Base-by-base conservation (phyloP, 148 eudicot genomes). In the Suaeda aralocaspica region DNA sequence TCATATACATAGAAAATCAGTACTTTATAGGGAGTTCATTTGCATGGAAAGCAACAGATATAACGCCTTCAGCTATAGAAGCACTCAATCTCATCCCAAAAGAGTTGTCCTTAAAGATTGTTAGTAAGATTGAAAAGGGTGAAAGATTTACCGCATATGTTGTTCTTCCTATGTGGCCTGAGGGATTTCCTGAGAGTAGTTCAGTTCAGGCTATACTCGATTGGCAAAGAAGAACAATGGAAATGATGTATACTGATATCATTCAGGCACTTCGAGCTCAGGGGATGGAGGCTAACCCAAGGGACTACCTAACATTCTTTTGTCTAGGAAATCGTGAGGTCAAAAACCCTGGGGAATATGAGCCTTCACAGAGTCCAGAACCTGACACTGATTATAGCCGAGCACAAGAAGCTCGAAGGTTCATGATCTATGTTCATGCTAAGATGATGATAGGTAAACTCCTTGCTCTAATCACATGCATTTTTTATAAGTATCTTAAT, bases 381-480 rank as follows among this genome's bases (percentile, higher is more conserved):
- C 75, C 74, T 26, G 74, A 68, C n/a, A 71, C 77, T 9, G 78
- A 74, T 67, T 82, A 84, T 26, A 64, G 64, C 34, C 62, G 71
- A 12, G 85, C 87, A 55, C 87, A 84, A 41, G 68, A 31, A 21
- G 64, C 78, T 34, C 49, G 87, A 53, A 48, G 87, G 53, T 84
- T 84, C 79, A 78, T 82, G 85, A 82, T 82, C 65, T 82, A 82
- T 79, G 82, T 82, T 57, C 85, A 84, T 79, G 85, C 87, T 72
- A 84, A 84, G 60, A 82, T 69, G 83, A 84, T 84, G 87, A 84
- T 84, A 79, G 87, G 87, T 84, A 77, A n/a, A n/a, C n/a, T n/a
- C n/a, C n/a, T n/a, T n/a, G n/a, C n/a, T n/a, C n/a, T n/a, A n/a
- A n/a, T n/a, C n/a, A n/a, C n/a, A n/a, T n/a, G n/a, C n/a, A n/a